These are phyloP conservation scores for Leccinum pachyderme DNA, from an alignment of 1,284 basidiomycete species.

Conservation along the genomic window DNA sequence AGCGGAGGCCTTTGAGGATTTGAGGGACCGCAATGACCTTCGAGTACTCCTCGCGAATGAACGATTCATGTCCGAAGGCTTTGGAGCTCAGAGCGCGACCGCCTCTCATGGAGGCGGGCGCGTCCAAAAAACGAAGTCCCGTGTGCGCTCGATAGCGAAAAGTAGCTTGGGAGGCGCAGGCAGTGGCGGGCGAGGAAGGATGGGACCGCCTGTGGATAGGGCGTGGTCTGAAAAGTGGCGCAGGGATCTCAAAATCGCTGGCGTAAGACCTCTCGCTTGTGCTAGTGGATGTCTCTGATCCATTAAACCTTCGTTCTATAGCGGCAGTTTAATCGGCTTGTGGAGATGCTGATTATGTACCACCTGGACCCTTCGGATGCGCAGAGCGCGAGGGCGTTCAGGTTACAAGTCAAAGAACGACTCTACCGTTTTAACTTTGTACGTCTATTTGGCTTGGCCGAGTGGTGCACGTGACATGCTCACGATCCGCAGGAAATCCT, in stretches of 20 bases:
- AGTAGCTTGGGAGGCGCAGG: slow-evolving; percentile 19
- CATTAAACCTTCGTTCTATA: slow-evolving; percentile 31
- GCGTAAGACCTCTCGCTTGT: slow-evolving; percentile 46
- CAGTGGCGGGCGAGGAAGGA: slow-evolving; percentile 51
- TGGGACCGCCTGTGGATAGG: slow-evolving; percentile 75
- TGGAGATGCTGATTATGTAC: slow-evolving; percentile 88
- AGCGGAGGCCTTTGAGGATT: slow-evolving; percentile 92
- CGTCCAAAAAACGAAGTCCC: slow-evolving; percentile 35
- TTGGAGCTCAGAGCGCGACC: slow-evolving; percentile 28
- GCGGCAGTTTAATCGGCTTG: slow-evolving; percentile 89
- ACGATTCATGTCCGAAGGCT: slow-evolving; percentile 66
- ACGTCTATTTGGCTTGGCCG: slow-evolving; percentile 31
- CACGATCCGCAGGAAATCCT: slow-evolving; percentile 68
- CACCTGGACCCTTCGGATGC: slow-evolving; percentile 66
- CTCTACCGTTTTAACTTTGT: slow-evolving; percentile 95
- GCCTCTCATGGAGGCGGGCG: slow-evolving; percentile 47
- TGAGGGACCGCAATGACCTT: slow-evolving; percentile 91
- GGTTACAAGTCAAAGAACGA: slow-evolving; percentile 89
- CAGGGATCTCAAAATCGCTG: slow-evolving; percentile 84
- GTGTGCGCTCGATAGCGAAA: slow-evolving; percentile 39
- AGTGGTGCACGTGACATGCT: background rate
- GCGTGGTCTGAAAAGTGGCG: slow-evolving; percentile 82
- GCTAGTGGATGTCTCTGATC: background rate
- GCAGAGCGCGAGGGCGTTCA: slow-evolving; percentile 60
- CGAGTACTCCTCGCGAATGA: slow-evolving; percentile 70